Evolutionary conservation across 768 basidiomycete genomes (phyloP).

Genomic region (Podaxis sp.): DNA sequence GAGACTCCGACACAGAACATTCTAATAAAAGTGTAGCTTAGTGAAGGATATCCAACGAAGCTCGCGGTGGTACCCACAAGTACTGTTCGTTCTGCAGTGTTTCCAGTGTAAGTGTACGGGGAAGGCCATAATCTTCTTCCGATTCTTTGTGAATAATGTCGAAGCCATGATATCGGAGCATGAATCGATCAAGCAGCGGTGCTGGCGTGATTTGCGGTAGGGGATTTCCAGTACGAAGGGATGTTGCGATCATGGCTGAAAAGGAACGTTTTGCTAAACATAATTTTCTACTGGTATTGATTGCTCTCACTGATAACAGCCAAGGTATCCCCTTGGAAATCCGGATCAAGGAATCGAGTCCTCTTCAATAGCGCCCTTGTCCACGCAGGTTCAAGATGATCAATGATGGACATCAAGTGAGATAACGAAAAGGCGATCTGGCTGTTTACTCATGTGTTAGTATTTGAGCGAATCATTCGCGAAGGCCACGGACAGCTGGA

Average conservation of each 20-base stretch:
- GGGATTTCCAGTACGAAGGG: slow-evolving; percentile 69
- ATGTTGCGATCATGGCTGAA: slow-evolving; percentile 72
- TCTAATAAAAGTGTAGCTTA: slow-evolving; percentile 28
- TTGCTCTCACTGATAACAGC: slow-evolving; percentile 67
- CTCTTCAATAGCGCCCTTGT: slow-evolving; percentile 70
- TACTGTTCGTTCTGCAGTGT: slow-evolving; percentile 80
- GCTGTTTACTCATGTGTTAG: slow-evolving; percentile 30
- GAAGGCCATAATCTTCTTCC: slow-evolving; percentile 75
- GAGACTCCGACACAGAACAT: slow-evolving; percentile 74
- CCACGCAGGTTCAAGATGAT: slow-evolving; percentile 76
- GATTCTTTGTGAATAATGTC: slow-evolving; percentile 68
- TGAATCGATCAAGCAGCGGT: slow-evolving; percentile 53
- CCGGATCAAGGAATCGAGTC: slow-evolving; percentile 71
- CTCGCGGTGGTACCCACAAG: slow-evolving; percentile 43
- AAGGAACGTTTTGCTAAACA: not conserved
- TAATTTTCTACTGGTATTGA: not conserved
- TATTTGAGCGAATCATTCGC: not conserved
- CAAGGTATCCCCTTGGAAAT: slow-evolving; percentile 83
- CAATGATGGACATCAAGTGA: slow-evolving; percentile 70
- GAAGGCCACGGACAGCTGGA: slow-evolving; percentile 54
- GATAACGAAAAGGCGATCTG: slow-evolving; percentile 69
- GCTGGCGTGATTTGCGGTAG: slow-evolving; percentile 88
- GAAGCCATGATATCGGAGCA: slow-evolving; percentile 51
- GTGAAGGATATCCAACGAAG: not conserved
- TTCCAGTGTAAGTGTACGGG: slow-evolving; percentile 65